phyloP scores from a whole-genome alignment of 2,329 filamentous ascomycete species.

The Fusarium odoratissimum region DNA sequence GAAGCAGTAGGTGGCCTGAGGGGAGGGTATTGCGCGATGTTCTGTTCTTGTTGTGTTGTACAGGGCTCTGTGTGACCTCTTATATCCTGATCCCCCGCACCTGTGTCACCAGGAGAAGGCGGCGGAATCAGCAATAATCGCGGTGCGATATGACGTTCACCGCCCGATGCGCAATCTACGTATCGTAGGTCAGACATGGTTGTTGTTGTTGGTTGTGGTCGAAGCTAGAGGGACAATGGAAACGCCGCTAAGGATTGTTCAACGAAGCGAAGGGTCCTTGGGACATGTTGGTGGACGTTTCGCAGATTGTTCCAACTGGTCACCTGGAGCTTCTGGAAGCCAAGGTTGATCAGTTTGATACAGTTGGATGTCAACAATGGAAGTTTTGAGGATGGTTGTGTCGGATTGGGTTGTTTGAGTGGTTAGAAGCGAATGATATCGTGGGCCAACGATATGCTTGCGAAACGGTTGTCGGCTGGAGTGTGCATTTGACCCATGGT shows the following conservation, averaged over 20 bases:
- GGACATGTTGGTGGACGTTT: background rate
- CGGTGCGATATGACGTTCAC: background rate
- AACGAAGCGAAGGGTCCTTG: background rate
- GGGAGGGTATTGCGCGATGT: too few relatives aligned
- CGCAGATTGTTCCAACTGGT: background rate
- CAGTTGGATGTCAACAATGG: conserved; percentile 1
- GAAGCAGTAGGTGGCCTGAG: background rate
- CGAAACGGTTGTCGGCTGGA: too few relatives aligned
- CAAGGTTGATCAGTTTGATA: accelerated
- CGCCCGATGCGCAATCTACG: background rate
- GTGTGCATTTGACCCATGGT: background rate
- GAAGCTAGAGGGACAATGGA: conserved; percentile 13
- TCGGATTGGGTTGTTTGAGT: background rate
- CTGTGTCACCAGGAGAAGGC: background rate
- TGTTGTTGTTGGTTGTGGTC: background rate
- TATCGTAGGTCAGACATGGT: background rate
- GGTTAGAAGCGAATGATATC: background rate
- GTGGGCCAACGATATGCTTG: background rate
- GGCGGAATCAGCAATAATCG: background rate
- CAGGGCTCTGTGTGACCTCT: background rate
- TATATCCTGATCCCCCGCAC: background rate
- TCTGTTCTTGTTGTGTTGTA: background rate
- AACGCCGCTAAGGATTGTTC: conserved; percentile 24
- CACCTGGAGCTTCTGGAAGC: background rate
- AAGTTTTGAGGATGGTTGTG: background rate